Base-by-base conservation (phyloP, 345 rosid genomes). In the Syzygium jambos region DNA sequence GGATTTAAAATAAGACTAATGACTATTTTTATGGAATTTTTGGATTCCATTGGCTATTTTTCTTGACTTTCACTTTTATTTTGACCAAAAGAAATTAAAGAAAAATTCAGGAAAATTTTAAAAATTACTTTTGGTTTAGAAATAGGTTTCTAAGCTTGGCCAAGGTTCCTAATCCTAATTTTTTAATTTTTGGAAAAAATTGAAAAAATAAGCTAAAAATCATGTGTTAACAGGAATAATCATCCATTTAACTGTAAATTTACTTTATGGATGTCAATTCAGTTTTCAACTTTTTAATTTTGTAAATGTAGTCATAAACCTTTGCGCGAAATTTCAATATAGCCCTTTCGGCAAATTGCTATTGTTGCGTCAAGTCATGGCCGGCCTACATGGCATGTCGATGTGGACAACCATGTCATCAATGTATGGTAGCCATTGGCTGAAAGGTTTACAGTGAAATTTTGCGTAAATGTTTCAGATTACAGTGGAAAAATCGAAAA, bases 351-450 rank as follows among this genome's bases (percentile, higher is more conserved):
- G 25, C 7, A 23, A 68, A 65, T 68, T 17, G 7, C 0, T 6
- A 8, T 22, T 2, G 4, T 68, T 34, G 25, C 46, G 12, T 56
- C 12, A 4, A 23, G 11, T 56, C 27, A 22, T 56, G 12, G 5
- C 3, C 2, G 0, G 34, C 12, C 23, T 68, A 34, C 3, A 1
- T 30, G 23, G 11, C 14, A 73, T 1, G 7, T 0, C 5, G 0
- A 73, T 34, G 10, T 34, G 25, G 5, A 38, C 13, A 9, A 34
- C 46, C 46, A 43, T 43, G 7, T 43, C 46, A 43, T 43, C 14
- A 38, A 34, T 17, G 13, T 11, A 5, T 11, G 38, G 11, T 2
- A 22, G 27, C 27, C 9, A 22, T 55, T 21, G 59, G 11, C 4
- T 2, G 4, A 55, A 55, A 55, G 25, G 4, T 21, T 2, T 22